phyloP scores from a whole-genome alignment of 1,139 yeast species.

The Taphrina flavorubra region DNA sequence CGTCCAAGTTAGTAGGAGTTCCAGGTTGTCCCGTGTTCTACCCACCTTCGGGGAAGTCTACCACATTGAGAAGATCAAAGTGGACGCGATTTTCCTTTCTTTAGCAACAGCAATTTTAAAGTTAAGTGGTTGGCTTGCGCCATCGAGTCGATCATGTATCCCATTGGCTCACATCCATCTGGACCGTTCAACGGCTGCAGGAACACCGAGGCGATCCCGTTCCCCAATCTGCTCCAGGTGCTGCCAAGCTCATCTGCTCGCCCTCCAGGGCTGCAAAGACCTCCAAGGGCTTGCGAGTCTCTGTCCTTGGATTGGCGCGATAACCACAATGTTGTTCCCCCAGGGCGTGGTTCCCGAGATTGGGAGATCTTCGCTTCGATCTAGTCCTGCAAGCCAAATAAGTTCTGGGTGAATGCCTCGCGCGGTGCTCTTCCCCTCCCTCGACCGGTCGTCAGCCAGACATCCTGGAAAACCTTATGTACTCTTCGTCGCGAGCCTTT shows the following conservation, averaged over 20 bases:
- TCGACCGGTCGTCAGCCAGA: background rate
- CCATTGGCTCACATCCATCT: background rate
- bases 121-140: background rate
- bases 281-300: no score
- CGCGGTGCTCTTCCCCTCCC: background rate
- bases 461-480: no score
- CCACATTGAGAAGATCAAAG: no score
- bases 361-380: background rate
- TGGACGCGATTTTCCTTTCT: background rate
- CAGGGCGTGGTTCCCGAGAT: no score
- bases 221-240: background rate
- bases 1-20: no score
- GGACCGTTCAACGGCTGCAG: slow-evolving; percentile 9
- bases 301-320: no score
- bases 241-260: background rate
- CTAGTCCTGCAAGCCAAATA: background rate
- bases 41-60: no score
- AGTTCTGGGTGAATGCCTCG: no score
- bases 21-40: no score
- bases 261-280: no score
- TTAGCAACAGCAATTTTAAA: slow-evolving; percentile 3
- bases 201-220: background rate
- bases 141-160: background rate
- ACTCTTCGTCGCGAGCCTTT: no score
- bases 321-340: no score